Evolutionary conservation across 441 rosid genomes (phyloP).

Genomic region (Pelargonium fulgidum): DNA sequence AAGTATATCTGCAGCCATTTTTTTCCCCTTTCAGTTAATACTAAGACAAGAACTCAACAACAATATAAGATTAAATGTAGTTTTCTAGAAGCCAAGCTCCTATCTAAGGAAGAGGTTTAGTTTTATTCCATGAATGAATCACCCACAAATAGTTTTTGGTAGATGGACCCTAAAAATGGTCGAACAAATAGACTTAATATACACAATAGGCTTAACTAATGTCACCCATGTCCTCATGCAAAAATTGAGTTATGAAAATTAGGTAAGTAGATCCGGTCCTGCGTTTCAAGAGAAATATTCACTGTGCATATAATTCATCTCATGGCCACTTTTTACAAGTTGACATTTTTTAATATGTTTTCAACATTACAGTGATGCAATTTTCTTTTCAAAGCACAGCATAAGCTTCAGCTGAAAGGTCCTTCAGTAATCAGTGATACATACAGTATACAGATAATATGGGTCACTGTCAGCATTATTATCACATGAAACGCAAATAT

Average conservation of each 20-base stretch:
- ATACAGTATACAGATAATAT: not conserved
- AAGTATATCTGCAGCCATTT: not conserved
- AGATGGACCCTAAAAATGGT: not conserved
- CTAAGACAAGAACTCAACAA: not conserved
- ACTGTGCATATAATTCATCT: not conserved
- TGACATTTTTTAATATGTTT: not conserved
- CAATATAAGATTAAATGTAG: not conserved
- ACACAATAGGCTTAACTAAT: not conserved
- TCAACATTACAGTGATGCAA: not conserved
- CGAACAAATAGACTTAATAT: not conserved
- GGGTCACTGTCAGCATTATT: not conserved
- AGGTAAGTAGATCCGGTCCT: not conserved
- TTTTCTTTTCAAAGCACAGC: constrained; percentile 1
- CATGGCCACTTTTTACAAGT: not conserved
- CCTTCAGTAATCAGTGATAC: not conserved
- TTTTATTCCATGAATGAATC: constrained; percentile 1
- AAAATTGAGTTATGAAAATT: not conserved
- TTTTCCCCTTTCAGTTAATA: not conserved
- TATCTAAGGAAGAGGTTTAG: not conserved
- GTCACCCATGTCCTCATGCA: not conserved
- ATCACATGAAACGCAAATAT: not conserved
- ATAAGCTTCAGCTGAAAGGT: not conserved
- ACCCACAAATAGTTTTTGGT: not conserved
- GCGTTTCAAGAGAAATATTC: not conserved
- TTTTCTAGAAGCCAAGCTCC: not conserved